Conservation (phyloP, 192 early-diverging fungal species). For the Podochytrium sp. region DNA sequence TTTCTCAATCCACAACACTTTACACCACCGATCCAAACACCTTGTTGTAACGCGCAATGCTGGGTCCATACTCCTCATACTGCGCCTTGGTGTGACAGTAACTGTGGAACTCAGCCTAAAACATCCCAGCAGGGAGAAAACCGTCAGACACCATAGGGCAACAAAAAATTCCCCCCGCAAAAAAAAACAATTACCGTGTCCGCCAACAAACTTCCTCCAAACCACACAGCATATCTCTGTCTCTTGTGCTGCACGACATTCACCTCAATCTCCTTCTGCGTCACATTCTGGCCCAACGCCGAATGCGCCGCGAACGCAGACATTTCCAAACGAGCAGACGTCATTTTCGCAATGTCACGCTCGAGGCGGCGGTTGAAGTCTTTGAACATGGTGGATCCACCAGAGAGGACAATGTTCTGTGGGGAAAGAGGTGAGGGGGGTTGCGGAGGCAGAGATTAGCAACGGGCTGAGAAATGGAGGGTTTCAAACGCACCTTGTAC, state of each 20-base stretch:
- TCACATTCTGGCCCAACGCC: conserved; percentile 70
- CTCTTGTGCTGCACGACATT: conserved; percentile 98
- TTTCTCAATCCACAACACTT: too few species aligned
- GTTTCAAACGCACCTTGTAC: conserved; percentile 84
- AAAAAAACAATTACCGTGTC: conserved; percentile 88
- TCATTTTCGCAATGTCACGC: conserved; percentile 92
- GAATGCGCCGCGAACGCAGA: conserved; percentile 51
- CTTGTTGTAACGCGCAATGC: conserved; percentile 92
- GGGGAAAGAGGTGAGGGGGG: not conserved
- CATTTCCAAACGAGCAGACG: conserved; percentile 46
- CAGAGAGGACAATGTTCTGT: conserved; percentile 98
- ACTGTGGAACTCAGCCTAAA: conserved; percentile 82
- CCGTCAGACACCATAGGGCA: not conserved
- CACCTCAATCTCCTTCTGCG: conserved; percentile 86
- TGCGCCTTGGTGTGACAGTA: conserved; percentile 97
- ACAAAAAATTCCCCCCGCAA: too few species aligned
- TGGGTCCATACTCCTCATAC: conserved; percentile 97
- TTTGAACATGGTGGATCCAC: conserved; percentile 99
- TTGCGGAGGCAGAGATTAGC: not conserved
- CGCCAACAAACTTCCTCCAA: conserved; percentile 93
- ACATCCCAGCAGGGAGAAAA: not conserved
- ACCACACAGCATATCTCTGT: conserved; percentile 99
- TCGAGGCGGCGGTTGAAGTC: conserved; percentile 94
- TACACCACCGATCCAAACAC: conserved; percentile 74
- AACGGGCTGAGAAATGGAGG: too few species aligned